These are phyloP conservation scores for Fraxinus latifolia DNA, from an alignment of 305 asterid genomes.

Conservation along the genomic window DNA sequence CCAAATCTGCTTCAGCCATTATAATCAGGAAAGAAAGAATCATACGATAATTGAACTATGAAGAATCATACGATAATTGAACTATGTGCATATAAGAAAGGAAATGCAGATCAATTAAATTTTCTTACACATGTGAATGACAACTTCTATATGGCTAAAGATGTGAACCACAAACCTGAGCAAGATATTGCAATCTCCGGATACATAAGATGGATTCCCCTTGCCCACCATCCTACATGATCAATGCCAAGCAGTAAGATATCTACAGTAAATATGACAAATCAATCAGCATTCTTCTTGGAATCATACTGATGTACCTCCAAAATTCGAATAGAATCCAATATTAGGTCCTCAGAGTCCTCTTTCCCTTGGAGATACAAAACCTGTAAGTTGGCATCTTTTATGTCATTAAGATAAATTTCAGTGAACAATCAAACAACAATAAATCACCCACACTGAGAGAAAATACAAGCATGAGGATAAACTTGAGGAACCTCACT, in stretches of 20 bases:
- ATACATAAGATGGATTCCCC: conserved; percentile 62
- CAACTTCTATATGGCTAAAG: conserved; percentile 12
- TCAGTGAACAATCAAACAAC: not conserved
- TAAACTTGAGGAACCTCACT: not conserved
- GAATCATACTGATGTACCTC: conserved; percentile 53
- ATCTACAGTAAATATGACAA: conserved; percentile 10
- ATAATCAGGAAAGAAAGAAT: not conserved
- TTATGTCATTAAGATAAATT: conserved; percentile 13
- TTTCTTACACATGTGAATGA: conserved; percentile 6
- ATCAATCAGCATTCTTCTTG: conserved; percentile 19
- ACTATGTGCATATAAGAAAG: not conserved
- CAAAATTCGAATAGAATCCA: conserved; percentile 65
- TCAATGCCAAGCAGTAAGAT: conserved; percentile 27
- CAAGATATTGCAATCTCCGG: conserved; percentile 75
- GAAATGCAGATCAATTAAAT: not conserved
- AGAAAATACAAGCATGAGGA: not conserved
- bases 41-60: not conserved
- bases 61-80: not conserved
- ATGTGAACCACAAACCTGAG: conserved; percentile 54
- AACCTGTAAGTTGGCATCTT: conserved; percentile 48
- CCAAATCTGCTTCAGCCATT: not conserved
- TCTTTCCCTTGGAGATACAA: conserved; percentile 67
- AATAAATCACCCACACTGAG: not conserved
- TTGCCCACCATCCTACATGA: conserved; percentile 64
- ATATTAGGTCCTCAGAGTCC: conserved; percentile 69